Base-by-base conservation (phyloP, 495 filamentous ascomycete genomes). In the Xylaria curta region DNA sequence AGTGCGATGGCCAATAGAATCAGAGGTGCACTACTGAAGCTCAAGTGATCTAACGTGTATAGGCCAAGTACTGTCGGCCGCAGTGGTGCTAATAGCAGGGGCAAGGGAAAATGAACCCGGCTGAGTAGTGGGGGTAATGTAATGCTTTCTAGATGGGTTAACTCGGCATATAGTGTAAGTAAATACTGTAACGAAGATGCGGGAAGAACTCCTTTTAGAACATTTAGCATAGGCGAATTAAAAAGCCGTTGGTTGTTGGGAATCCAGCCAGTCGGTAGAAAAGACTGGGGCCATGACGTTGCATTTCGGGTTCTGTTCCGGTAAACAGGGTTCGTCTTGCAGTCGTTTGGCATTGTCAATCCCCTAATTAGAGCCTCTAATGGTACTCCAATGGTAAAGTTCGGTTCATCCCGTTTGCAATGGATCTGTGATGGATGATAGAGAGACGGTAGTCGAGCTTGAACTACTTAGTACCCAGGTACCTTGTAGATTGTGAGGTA, bases 261-360 rank as follows among this genome's bases (percentile, higher is more conserved):
- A 54, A 28, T 28, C 51, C 49, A 51, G 51, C 24, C 51, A 28
- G 51, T 28, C 51, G 51, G 51, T 54, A 54, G 51, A 54, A 54
- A 54, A 54, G 51, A 54, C 51, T 54, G 51, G 51, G 51, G 10
- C 51, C 24, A 54, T 28, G 51, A 54, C 24, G 51, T 54, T 54
- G 15, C 24, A 54, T 54, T 28, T 54, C 51, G 24, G 51, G 24
- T 9, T 54, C 51, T 19, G 8, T 28, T 28, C 51, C 51, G 51
- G 21, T 10, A 12, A 54, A 21, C 24, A 54, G 12, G 21, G 53
- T 31, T 54, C 10, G 51, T 54, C 51, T 54, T 26, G 38, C 38
- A 42, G 38, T 42, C 38, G 38, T 42, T 42, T 42, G 38, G 38
- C 38, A 15, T 4, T 17, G 40, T 13, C 13, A 46, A 64, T 46